phyloP scores from a whole-genome alignment of 768 basidiomycete species.

The Cyathus striatus region DNA sequence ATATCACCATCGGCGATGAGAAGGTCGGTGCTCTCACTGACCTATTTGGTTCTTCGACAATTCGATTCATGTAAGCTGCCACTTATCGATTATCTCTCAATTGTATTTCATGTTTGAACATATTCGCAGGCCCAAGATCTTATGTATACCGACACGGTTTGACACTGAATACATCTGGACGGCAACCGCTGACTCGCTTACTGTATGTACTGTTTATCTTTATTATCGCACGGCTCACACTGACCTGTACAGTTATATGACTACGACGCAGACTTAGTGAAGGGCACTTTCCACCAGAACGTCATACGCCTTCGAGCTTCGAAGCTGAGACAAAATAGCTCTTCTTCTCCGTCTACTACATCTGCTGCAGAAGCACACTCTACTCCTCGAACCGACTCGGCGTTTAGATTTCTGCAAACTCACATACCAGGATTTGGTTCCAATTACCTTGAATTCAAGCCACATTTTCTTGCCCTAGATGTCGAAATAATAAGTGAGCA shows the following conservation, averaged over 20 bases:
- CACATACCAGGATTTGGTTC: conserved; percentile 48
- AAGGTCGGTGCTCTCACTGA: conserved; percentile 44
- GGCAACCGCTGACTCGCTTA: conserved; percentile 48
- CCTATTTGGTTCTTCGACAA: conserved; percentile 53
- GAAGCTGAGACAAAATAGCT: conserved; percentile 15
- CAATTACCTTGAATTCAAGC: conserved; percentile 52
- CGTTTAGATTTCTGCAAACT: conserved; percentile 36
- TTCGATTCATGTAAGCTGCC: conserved; percentile 50
- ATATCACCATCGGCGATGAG: conserved; percentile 46
- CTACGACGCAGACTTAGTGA: conserved; percentile 41
- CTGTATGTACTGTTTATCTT: conserved; percentile 23
- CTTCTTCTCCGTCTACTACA: conserved; percentile 7
- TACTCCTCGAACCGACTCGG: neutral
- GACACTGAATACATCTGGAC: conserved; percentile 58
- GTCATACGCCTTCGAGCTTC: conserved; percentile 35
- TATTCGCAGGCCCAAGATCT: conserved; percentile 43
- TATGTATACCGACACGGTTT: conserved; percentile 60
- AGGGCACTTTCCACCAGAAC: conserved; percentile 48
- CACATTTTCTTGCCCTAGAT: conserved; percentile 41
- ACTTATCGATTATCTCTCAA: neutral
- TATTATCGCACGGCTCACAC: neutral
- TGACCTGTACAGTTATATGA: conserved; percentile 39
- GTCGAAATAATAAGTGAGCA: conserved; percentile 50
- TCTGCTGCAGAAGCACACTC: neutral
- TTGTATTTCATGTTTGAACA: conserved; percentile 3